Evolutionary conservation across 140 eudicot species (phyloP).

Genomic region (Bidens hawaiensis): DNA sequence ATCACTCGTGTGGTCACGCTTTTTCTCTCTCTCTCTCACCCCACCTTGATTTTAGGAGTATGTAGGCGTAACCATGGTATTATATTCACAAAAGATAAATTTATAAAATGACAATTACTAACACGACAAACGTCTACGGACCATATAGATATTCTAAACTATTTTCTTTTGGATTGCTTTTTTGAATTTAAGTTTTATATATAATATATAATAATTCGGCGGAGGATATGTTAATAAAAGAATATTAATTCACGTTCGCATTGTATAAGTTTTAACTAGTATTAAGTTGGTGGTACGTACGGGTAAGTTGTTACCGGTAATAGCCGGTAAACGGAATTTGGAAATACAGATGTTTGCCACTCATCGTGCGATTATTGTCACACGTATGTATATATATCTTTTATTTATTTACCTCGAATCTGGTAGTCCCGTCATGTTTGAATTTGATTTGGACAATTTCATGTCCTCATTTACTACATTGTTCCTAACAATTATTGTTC

Average conservation of each 20-base stretch:
- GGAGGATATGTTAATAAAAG: not conserved
- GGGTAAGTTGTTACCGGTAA: slow-evolving; percentile 9
- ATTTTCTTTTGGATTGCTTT: not conserved
- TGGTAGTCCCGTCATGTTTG: slow-evolving; percentile 1
- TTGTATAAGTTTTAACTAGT: not conserved
- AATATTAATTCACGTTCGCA: not conserved
- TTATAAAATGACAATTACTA: not conserved
- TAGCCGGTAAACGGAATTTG: slow-evolving; percentile 24
- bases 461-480: not conserved
- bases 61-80: slow-evolving; percentile 13
- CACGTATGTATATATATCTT: too few relatives aligned
- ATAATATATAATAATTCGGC: not conserved
- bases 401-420: slow-evolving; percentile 12
- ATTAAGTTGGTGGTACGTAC: not conserved
- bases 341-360: slow-evolving; percentile 7
- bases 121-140: slow-evolving; percentile 12
- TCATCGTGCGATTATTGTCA: slow-evolving; percentile 17
- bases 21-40: slow-evolving; percentile 8
- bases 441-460: slow-evolving; percentile 1
- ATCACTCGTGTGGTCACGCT: slow-evolving; percentile 24
- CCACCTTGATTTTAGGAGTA: slow-evolving; percentile 16
- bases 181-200: not conserved
- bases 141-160: not conserved
- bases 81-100: not conserved
- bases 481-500: not conserved